Percentiles rank a stretch among this genome's conserved stretches.
These are phyloP conservation scores for Wilhelminamyces savonicus DNA, from an alignment of 805 yeast species.

Conservation along the genomic window DNA sequence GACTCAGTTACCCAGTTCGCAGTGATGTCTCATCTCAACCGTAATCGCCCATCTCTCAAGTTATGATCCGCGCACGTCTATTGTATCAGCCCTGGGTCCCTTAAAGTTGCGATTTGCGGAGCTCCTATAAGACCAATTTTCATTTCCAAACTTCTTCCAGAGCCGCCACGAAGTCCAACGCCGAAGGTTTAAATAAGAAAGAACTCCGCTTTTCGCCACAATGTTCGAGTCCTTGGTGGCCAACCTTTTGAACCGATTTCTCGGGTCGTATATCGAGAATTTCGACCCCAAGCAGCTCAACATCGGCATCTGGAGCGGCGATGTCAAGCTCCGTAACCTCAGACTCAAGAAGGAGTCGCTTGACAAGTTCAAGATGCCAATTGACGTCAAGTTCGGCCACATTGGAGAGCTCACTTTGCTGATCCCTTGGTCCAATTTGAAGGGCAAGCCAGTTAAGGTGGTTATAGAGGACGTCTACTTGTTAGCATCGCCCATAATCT, in stretches of 20 bases:
- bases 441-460: slow-evolving; percentile 86
- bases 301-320: slow-evolving; percentile 97
- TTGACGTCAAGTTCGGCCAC: slow-evolving; percentile 84
- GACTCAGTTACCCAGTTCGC: too few relatives aligned
- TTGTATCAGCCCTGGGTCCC: too few relatives aligned
- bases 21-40: too few relatives aligned
- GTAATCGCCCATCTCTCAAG: too few relatives aligned
- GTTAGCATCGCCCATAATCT: slow-evolving; percentile 68
- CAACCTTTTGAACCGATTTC: slow-evolving; percentile 50
- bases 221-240: slow-evolving; percentile 70
- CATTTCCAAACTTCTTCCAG: too few relatives aligned
- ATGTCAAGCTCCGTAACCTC: slow-evolving; percentile 76
- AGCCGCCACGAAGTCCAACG: too few relatives aligned
- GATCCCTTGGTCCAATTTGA: slow-evolving; percentile 95
- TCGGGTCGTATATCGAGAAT: slow-evolving; percentile 81
- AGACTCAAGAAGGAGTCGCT: slow-evolving; percentile 81
- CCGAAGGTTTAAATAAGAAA: too few relatives aligned
- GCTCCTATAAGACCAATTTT: too few relatives aligned
- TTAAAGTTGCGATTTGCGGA: too few relatives aligned
- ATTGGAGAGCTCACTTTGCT: slow-evolving; percentile 83
- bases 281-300: slow-evolving; percentile 93
- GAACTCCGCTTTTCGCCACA: too few relatives aligned
- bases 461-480: slow-evolving; percentile 81
- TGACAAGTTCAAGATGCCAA: slow-evolving; percentile 79
- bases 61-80: too few relatives aligned